Evolutionary conservation across 257 asterid species (phyloP).

Genomic region (Linderniella brevidens): DNA sequence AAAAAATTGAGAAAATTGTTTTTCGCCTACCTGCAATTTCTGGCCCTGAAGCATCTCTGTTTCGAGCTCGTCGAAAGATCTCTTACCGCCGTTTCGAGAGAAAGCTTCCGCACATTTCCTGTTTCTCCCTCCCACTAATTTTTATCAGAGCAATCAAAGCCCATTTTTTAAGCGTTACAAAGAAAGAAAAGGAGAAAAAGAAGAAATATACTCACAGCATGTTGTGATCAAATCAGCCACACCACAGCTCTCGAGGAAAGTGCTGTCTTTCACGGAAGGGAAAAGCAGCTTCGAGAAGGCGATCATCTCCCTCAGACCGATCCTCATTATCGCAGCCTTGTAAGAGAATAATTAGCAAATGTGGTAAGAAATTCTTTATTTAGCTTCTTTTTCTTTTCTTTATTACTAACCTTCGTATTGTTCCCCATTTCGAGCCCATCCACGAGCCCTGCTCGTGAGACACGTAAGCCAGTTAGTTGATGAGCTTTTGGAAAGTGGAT

Average conservation of each 20-base stretch:
- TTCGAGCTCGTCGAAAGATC: constrained; percentile 69
- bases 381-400: not conserved
- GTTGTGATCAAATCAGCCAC: constrained; percentile 76
- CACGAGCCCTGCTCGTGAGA: too few species aligned
- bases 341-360: not conserved
- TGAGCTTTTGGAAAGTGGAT: too few species aligned
- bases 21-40: constrained; percentile 43
- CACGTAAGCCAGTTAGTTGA: too few species aligned
- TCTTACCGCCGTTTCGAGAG: constrained; percentile 62
- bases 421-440: constrained; percentile 84
- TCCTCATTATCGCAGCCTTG: constrained; percentile 87
- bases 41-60: constrained; percentile 81
- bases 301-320: constrained; percentile 75
- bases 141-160: too few species aligned
- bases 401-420: constrained; percentile 55
- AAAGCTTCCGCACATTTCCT: constrained; percentile 84
- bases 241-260: constrained; percentile 85
- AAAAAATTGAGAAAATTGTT: not conserved
- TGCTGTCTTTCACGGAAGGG: constrained; percentile 67
- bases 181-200: not conserved
- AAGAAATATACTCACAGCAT: constrained; percentile 43
- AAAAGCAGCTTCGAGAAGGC: constrained; percentile 67
- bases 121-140: constrained; percentile 82
- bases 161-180: not conserved
- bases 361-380: not conserved